phyloP scores from a whole-genome alignment of 2,329 filamentous ascomycete species.

The Venturia pyrina region DNA sequence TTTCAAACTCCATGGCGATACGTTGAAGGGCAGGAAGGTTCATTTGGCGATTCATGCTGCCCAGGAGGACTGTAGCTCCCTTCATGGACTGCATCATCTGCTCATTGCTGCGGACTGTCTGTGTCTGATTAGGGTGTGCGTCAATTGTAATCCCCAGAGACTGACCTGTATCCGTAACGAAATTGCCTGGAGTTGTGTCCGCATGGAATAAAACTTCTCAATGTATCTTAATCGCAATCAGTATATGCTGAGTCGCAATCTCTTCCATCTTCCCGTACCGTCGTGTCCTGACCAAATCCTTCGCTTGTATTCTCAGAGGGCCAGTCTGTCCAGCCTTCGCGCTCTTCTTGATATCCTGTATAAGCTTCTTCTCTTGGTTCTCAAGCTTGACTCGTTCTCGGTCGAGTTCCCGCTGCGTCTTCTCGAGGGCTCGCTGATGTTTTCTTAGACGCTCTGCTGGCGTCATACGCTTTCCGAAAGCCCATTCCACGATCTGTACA shows the following conservation, averaged over 20 bases:
- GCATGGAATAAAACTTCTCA: slow-evolving; percentile 98
- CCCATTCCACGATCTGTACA: slow-evolving; percentile 90
- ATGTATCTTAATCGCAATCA: slow-evolving; percentile 56
- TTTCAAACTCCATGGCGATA: slow-evolving; percentile 98
- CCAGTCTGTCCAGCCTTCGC: slow-evolving; percentile 98
- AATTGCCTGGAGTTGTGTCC: slow-evolving; percentile 92
- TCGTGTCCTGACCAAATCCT: slow-evolving; percentile 87
- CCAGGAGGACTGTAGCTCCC: slow-evolving; percentile 82
- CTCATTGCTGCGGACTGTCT: slow-evolving; percentile 97
- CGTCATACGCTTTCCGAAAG: slow-evolving; percentile 98
- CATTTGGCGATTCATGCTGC: slow-evolving; percentile 97
- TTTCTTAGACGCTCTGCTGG: slow-evolving; percentile 83
- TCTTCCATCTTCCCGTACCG: slow-evolving; percentile 38
- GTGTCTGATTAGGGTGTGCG: slow-evolving; percentile 17
- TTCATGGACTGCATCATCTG: slow-evolving; percentile 99
- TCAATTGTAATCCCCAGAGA: neutral
- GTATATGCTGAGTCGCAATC: neutral
- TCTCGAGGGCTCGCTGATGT: slow-evolving; percentile 94
- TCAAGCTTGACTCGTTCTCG: slow-evolving; percentile 91
- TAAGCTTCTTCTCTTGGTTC: slow-evolving; percentile 96
- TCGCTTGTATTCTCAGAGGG: slow-evolving; percentile 97
- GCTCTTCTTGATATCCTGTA: slow-evolving; percentile 94
- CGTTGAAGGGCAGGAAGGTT: slow-evolving; percentile 90
- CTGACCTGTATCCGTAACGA: slow-evolving; percentile 83
- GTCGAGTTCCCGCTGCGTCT: slow-evolving; percentile 92